These are phyloP conservation scores for Solanum sejunctum DNA, from an alignment of 257 asterid species.

Conservation along the genomic window DNA sequence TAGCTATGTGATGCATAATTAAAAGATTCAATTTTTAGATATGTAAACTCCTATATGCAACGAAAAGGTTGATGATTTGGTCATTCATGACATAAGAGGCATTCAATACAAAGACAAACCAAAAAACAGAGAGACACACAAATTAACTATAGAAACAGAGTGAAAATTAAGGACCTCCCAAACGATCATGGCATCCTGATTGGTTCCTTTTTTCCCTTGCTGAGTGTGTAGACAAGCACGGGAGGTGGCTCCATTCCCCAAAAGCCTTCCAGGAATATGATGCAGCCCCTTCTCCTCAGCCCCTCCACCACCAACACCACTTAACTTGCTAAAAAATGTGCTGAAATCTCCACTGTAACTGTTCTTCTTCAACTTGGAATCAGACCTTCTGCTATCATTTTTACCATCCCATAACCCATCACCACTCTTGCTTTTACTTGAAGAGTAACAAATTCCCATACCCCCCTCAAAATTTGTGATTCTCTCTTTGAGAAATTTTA, in stretches of 20 bases:
- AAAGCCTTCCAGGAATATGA: constrained; percentile 70
- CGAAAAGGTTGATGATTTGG: neutral
- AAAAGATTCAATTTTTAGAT: neutral
- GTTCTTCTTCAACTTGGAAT: constrained; percentile 39
- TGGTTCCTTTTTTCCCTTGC: constrained; percentile 94
- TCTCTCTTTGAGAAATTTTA: neutral
- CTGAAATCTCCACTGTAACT: constrained; percentile 48
- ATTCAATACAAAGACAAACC: neutral
- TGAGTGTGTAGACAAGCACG: constrained; percentile 74
- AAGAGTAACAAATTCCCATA: constrained; percentile 94
- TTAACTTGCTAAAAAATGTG: constrained; percentile 47
- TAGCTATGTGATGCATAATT: neutral
- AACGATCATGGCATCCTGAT: constrained; percentile 94
- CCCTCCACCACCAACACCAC: constrained; percentile 67
- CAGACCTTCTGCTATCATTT: constrained; percentile 14
- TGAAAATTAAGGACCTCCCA: constrained; percentile 66
- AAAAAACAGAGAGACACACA: neutral
- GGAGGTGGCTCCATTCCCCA: constrained; percentile 54
- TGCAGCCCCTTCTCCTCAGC: constrained; percentile 70
- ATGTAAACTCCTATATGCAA: neutral
- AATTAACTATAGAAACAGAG: neutral
- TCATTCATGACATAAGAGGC: neutral
- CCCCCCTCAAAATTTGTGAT: neutral
- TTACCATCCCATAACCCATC: constrained; percentile 23
- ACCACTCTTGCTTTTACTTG: constrained; percentile 25